Conservation (phyloP, 176 grass and related monocot genomes). For the Zoysia japonica region DNA sequence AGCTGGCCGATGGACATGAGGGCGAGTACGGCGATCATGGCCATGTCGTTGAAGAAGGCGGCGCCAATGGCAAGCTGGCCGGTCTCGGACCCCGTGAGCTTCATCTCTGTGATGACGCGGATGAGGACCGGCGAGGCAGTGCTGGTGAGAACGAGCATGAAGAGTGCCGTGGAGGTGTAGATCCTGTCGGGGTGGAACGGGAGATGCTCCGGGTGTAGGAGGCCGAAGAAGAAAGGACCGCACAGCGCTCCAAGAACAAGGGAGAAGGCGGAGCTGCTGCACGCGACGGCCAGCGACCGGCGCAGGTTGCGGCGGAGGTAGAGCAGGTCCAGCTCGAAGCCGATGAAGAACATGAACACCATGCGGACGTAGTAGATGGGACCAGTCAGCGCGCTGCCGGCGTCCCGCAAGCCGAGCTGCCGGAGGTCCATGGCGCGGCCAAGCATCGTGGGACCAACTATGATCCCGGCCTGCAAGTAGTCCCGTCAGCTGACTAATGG, state of each 20-base stretch:
- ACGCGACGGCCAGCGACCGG: conserved; percentile 40
- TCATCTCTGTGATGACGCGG: conserved; percentile 71
- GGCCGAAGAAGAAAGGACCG: conserved; percentile 33
- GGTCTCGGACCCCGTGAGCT: conserved; percentile 59
- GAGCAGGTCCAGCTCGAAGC: conserved; percentile 61
- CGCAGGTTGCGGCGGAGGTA: conserved; percentile 56
- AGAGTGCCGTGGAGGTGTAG: conserved; percentile 33
- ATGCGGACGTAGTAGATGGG: conserved; percentile 45
- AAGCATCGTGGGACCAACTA: conserved; percentile 49
- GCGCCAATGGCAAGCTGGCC: conserved; percentile 67
- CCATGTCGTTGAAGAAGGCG: conserved; percentile 62
- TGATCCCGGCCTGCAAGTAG: conserved; percentile 48
- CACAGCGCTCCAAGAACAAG: conserved; percentile 16
- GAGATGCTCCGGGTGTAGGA: conserved; percentile 16
- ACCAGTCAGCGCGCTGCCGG: conserved; percentile 22
- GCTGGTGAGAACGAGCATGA: conserved; percentile 52
- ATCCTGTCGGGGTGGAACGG: conserved; percentile 3
- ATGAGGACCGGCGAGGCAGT: conserved; percentile 66
- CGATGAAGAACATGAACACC: conserved; percentile 74
- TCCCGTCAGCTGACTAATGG: not conserved
- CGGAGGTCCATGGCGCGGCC: conserved; percentile 30
- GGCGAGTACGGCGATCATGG: conserved; percentile 33
- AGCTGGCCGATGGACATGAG: conserved; percentile 14
- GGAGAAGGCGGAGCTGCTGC: conserved; percentile 32
- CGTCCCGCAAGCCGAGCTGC: conserved; percentile 17